phyloP scores from a whole-genome alignment of 148 eudicot genomes.

The Rhododendron ferrugineum region DNA sequence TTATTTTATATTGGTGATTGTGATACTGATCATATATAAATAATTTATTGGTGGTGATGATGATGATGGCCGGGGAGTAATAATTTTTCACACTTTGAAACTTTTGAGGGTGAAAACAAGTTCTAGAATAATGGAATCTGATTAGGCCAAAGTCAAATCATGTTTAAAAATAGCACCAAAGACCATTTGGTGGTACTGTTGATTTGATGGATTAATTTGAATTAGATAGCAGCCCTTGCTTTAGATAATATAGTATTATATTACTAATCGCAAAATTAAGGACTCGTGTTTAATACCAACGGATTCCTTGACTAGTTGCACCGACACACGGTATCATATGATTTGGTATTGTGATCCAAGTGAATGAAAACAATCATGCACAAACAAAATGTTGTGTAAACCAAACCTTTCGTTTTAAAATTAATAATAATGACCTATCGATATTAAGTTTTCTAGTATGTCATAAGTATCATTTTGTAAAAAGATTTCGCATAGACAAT shows the following conservation, averaged over 20 bases:
- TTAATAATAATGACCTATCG: neutral
- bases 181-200: neutral
- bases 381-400: neutral
- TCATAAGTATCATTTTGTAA: too few relatives aligned
- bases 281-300: neutral
- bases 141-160: constrained; percentile 7
- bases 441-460: too few relatives aligned
- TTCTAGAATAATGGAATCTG: neutral
- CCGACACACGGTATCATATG: neutral
- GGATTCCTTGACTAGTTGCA: constrained; percentile 1
- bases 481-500: neutral
- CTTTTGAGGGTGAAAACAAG: constrained; percentile 3
- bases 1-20: neutral
- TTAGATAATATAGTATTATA: neutral
- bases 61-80: constrained; percentile 4
- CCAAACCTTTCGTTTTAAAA: neutral
- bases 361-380: constrained; percentile 5
- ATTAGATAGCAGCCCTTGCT: neutral
- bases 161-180: neutral
- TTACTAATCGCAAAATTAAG: neutral
- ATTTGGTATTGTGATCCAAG: neutral
- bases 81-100: constrained; percentile 2
- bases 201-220: neutral
- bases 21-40: neutral
- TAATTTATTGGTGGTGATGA: constrained; percentile 5